Conservation (phyloP, 768 basidiomycete genomes). For the Rickenella mellea region DNA sequence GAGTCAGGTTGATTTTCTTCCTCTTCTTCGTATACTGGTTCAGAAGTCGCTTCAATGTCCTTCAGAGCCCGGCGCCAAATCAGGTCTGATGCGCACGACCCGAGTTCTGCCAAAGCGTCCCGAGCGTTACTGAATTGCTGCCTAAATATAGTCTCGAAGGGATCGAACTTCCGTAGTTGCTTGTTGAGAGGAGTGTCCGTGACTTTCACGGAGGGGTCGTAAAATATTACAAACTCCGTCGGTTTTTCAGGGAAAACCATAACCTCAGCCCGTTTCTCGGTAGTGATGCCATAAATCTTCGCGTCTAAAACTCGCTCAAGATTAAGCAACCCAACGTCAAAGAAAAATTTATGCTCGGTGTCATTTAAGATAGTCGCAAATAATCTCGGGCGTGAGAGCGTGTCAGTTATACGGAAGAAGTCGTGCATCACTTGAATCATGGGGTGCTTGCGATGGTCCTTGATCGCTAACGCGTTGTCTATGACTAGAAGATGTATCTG, state of each 20-base stretch:
- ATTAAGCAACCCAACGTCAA: constrained; percentile 22
- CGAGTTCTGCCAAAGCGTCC: constrained; percentile 42
- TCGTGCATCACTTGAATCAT: constrained; percentile 36
- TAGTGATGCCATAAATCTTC: constrained; percentile 27
- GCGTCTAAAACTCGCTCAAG: constrained; percentile 32
- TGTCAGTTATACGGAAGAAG: constrained; percentile 29
- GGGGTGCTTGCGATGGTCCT: constrained; percentile 28
- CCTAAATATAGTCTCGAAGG: constrained; percentile 25
- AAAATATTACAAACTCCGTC: constrained; percentile 44
- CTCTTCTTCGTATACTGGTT: constrained; percentile 21
- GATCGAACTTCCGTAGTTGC: constrained; percentile 37
- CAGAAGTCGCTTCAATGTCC: constrained; percentile 23
- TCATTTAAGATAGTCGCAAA: constrained; percentile 27
- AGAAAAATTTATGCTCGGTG: constrained; percentile 11
- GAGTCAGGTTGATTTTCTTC: constrained; percentile 18
- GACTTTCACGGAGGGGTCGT: constrained; percentile 28
- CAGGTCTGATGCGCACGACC: constrained; percentile 60
- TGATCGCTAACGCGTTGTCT: constrained; percentile 27
- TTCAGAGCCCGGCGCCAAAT: constrained; percentile 52
- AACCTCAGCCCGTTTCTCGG: constrained; percentile 21
- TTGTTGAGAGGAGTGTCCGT: constrained; percentile 35
- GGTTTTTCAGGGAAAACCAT: constrained; percentile 28
- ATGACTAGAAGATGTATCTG: constrained; percentile 38
- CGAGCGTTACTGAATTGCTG: constrained; percentile 39
- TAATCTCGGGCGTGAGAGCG: constrained; percentile 30